These are phyloP conservation scores for Microdochium trichocladiopsis DNA, from an alignment of 2,329 filamentous ascomycete species.

Conservation along the genomic window DNA sequence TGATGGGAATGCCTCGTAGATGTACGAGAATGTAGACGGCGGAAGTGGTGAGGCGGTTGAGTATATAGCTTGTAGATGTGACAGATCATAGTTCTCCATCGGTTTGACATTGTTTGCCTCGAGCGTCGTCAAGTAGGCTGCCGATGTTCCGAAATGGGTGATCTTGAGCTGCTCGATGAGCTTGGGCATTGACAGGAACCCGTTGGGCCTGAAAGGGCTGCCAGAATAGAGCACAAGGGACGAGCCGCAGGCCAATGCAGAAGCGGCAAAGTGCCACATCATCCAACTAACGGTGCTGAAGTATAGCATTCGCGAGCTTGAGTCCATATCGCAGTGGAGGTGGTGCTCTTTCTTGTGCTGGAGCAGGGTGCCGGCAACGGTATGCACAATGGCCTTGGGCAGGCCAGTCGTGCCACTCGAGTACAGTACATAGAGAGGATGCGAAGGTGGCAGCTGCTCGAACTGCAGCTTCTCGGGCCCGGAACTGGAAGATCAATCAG, in stretches of 20 bases:
- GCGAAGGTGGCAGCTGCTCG: constrained; percentile 71
- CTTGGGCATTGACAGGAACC: constrained; percentile 73
- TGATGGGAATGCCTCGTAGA: constrained; percentile 75
- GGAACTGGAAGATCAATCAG: constrained; percentile 16
- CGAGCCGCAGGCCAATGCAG: constrained; percentile 73
- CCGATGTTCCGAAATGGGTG: constrained; percentile 91
- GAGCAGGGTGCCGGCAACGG: constrained; percentile 78
- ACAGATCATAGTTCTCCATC: constrained; percentile 46
- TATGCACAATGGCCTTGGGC: constrained; percentile 94
- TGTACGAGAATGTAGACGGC: constrained; percentile 85
- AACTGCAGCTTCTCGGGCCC: constrained; percentile 51
- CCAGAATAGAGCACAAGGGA: constrained; percentile 88
- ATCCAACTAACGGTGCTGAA: constrained; percentile 97
- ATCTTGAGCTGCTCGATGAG: constrained; percentile 76
- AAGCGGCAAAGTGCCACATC: constrained; percentile 99
- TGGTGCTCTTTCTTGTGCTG: constrained; percentile 97
- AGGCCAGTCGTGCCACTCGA: constrained; percentile 81
- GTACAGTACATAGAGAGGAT: constrained; percentile 91
- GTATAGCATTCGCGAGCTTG: constrained; percentile 74
- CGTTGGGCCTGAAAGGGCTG: constrained; percentile 76
- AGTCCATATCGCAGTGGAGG: constrained; percentile 74
- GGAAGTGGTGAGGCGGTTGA: constrained; percentile 89
- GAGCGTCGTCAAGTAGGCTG: constrained; percentile 85
- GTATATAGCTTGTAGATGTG: constrained; percentile 75
- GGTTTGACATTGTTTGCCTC: constrained; percentile 70